Conservation (phyloP, 1,284 basidiomycete species). For the Gomphus bonarii region DNA sequence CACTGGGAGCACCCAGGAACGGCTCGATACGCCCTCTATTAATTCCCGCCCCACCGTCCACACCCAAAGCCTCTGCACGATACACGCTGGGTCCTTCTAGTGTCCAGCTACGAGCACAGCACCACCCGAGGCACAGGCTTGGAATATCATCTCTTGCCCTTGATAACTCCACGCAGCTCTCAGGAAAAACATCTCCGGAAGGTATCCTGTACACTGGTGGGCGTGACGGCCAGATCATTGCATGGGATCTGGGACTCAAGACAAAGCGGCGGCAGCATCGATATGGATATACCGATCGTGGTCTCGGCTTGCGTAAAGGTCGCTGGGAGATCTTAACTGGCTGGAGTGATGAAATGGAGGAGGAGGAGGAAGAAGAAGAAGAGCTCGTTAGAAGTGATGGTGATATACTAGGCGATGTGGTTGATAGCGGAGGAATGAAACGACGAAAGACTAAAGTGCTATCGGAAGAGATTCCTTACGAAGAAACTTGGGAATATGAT, state of each 20-base stretch:
- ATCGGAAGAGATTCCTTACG: conserved; percentile 41
- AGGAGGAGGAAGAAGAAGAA: conserved; percentile 34
- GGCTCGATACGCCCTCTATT: conserved; percentile 62
- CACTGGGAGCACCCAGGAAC: conserved; percentile 44
- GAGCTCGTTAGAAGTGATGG: conserved; percentile 52
- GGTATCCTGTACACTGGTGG: conserved; percentile 94
- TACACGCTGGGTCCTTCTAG: conserved; percentile 17
- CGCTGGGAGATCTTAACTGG: conserved; percentile 72
- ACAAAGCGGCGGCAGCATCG: conserved; percentile 18
- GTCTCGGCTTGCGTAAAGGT: conserved; percentile 22
- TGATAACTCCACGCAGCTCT: conserved; percentile 72
- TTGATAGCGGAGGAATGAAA: conserved; percentile 24
- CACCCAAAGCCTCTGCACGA: conserved; percentile 13
- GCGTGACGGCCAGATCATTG: conserved; percentile 83
- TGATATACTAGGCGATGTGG: conserved; percentile 67
- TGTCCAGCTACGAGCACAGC: conserved; percentile 19
- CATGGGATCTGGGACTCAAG: conserved; percentile 71
- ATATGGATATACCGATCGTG: conserved; percentile 18
- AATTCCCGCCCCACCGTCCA: conserved; percentile 24
- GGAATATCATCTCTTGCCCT: conserved; percentile 80
- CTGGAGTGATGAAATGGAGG: conserved; percentile 64
- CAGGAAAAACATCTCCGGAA: conserved; percentile 52
- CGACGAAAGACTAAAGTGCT: conserved; percentile 21
- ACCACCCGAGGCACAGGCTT: conserved; percentile 76
- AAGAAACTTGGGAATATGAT: conserved; percentile 76